Evolutionary conservation across 2,329 filamentous ascomycete genomes (phyloP).

Genomic region (Pseudogymnoascus sp.): DNA sequence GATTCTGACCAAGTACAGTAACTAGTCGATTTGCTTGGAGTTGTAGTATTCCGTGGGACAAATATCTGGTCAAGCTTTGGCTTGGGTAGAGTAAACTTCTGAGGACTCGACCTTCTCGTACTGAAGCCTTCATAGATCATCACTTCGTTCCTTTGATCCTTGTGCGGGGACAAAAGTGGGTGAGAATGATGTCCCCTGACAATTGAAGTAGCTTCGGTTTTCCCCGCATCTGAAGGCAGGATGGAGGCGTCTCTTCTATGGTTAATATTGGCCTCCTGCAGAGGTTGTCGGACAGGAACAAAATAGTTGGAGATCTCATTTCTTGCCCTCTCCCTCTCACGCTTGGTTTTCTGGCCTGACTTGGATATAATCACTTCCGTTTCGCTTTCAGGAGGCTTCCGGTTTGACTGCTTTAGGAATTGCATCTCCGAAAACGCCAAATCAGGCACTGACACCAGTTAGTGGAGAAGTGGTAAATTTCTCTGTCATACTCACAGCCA

Average conservation of each 20-base stretch:
- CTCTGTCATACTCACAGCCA: slow-evolving; percentile 29
- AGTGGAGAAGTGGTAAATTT: neutral
- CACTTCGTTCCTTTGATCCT: neutral
- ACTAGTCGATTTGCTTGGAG: neutral
- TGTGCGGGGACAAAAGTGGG: neutral
- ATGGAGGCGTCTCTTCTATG: neutral
- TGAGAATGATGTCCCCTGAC: neutral
- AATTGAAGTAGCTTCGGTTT: neutral
- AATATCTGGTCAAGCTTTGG: neutral
- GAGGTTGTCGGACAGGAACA: neutral
- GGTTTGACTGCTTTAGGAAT: slow-evolving; percentile 32
- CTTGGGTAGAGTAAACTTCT: neutral
- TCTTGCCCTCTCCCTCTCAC: neutral
- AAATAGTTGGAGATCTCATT: slow-evolving; percentile 9
- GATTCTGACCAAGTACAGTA: neutral
- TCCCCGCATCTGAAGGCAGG: neutral
- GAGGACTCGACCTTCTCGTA: neutral
- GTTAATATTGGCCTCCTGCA: neutral
- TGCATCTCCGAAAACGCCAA: slow-evolving; percentile 45
- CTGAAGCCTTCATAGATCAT: neutral
- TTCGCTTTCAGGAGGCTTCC: slow-evolving; percentile 14
- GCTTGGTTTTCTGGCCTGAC: neutral
- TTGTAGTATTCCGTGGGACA: neutral
- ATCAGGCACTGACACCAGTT: slow-evolving; percentile 38
- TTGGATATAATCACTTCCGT: slow-evolving; percentile 13